These are phyloP conservation scores for Ichthyophthirius multifiliis DNA, from an alignment of 169 alveolate species.

Conservation along the genomic window DNA sequence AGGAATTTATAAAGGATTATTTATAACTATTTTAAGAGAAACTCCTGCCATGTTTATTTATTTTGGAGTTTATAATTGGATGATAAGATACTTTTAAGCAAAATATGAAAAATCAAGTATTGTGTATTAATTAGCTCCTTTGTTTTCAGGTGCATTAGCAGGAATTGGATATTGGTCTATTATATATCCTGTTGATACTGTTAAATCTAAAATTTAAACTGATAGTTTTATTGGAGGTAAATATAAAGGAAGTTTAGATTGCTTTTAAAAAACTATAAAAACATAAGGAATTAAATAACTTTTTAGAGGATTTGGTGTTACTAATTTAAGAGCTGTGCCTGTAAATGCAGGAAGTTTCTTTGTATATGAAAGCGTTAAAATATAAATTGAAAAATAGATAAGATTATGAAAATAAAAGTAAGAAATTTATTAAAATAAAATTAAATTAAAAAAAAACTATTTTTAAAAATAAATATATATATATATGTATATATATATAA, in stretches of 20 bases:
- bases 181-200: background rate
- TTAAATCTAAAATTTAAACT: constrained; percentile 3
- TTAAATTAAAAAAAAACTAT: too few species aligned
- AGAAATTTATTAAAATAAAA: too few species aligned
- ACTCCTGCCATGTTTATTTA: background rate
- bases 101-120: background rate
- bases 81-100: background rate
- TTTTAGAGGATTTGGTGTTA: background rate
- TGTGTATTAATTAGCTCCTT: background rate
- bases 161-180: background rate
- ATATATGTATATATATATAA: too few species aligned
- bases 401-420: too few species aligned
- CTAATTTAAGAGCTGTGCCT: background rate
- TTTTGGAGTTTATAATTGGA: background rate
- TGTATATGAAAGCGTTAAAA: background rate
- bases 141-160: background rate
- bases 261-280: background rate
- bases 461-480: too few species aligned
- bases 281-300: background rate
- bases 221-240: background rate
- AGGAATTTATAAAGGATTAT: background rate
- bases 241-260: background rate
- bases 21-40: background rate
- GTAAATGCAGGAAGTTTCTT: constrained; percentile 8
- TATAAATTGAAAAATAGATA: background rate